Evolutionary conservation across 2,329 filamentous ascomycete species (phyloP), one percentile per base, ranked within the genome.

Genomic region (Colletotrichum australisinense): DNA sequence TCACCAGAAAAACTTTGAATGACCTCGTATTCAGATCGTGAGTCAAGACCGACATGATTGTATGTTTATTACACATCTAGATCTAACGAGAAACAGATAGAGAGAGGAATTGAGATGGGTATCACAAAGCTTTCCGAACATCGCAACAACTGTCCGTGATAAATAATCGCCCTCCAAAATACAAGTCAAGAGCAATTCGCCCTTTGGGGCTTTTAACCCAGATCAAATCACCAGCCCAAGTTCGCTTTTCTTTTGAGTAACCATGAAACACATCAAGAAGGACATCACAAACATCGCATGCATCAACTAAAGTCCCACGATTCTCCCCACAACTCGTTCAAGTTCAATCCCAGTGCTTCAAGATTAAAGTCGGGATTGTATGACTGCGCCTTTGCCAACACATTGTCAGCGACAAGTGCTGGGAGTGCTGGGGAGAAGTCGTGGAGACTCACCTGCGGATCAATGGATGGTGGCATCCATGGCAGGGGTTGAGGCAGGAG

Each of bases 311-410:
- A 77, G 75, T 85, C 84, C 84, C 84, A 86, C 66, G 83, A 83
- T 75, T 88, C 87, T 53, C 86, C 88, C 88, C 88, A 90, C 66
- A 90, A 81, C 75, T 89, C 88, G 73, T 89, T 88, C 63, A 90
- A 78, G 74, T 89, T 88, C 67, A 88, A 82, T 4, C 88, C 88
- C 62, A 89, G 80, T 56, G 88, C 80, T 76, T 89, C 88, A 63
- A 89, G 84, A 76, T 85, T 89, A 72, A 88, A 87, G 69, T 89
- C 88, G 35, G 88, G 84, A 75, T 88, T 88, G 59, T 87, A 85
- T 0, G 79, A 78, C 52, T 80, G 78, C 46, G 81, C 76, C 76
- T 83, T 80, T 63, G 68, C 67, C 71, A 72, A 74, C 68, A 70
- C n/a, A 53, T 63, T 72, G 63, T 74, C 72, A 74, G 72, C 68